Conservation (phyloP, 2,329 filamentous ascomycete genomes). For the Scorias spongiosa region DNA sequence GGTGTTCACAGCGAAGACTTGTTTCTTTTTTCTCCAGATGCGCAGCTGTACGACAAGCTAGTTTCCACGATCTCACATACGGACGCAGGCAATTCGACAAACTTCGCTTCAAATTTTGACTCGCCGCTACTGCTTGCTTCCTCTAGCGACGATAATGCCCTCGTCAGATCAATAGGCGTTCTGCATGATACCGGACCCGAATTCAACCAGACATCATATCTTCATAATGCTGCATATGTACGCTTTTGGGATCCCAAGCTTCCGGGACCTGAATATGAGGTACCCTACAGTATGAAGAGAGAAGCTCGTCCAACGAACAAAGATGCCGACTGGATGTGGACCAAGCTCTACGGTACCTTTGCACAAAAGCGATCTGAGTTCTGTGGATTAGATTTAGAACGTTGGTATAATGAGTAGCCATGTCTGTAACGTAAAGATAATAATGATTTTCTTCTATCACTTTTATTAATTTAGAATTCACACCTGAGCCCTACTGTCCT, state of each 20-base stretch:
- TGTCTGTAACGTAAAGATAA: too few species aligned
- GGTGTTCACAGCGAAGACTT: slow-evolving; percentile 20
- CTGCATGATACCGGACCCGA: slow-evolving; percentile 13
- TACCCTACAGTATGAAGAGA: slow-evolving; percentile 27
- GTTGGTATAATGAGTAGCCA: slow-evolving; percentile 14
- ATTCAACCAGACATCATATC: slow-evolving; percentile 32
- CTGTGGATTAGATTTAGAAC: slow-evolving; percentile 37
- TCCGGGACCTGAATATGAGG: slow-evolving; percentile 35
- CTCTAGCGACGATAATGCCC: slow-evolving; percentile 7
- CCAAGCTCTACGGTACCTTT: slow-evolving; percentile 33
- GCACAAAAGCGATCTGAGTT: slow-evolving; percentile 36
- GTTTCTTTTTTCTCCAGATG: slow-evolving; percentile 14
- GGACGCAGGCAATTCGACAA: slow-evolving; percentile 10
- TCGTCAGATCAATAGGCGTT: slow-evolving; percentile 17
- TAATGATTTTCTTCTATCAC: too few species aligned
- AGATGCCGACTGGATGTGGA: slow-evolving; percentile 34
- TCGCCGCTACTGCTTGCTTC: slow-evolving; percentile 14
- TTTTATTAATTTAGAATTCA: too few species aligned
- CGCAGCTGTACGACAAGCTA: slow-evolving; percentile 7
- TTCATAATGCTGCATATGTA: slow-evolving; percentile 30
- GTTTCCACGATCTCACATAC: slow-evolving; percentile 5
- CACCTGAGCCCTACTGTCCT: too few species aligned
- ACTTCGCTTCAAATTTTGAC: slow-evolving; percentile 18
- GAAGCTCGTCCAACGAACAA: slow-evolving; percentile 29
- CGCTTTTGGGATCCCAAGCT: slow-evolving; percentile 32